Percentiles rank a stretch among this genome's conserved stretches.
Conservation (phyloP, 768 basidiomycete species). For the Pulveroboletus sp. region DNA sequence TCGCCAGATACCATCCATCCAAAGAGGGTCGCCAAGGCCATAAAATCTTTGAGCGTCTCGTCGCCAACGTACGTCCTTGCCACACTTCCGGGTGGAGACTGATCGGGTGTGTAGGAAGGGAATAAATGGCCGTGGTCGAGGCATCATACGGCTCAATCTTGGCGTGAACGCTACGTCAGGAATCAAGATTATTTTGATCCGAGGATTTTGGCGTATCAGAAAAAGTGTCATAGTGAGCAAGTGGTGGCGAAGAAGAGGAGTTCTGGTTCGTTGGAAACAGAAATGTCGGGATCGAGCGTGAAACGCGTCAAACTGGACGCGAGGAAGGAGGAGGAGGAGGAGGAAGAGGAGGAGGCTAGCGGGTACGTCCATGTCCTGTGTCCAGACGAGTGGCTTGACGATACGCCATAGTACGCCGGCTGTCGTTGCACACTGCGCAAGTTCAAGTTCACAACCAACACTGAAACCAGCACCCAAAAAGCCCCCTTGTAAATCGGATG, state of each 20-base stretch:
- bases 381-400: background rate
- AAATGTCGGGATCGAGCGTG: background rate
- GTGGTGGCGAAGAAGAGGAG: slow-evolving; percentile 4
- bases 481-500: background rate
- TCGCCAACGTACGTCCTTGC: slow-evolving; percentile 41
- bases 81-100: background rate
- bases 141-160: slow-evolving; percentile 56
- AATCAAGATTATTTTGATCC: slow-evolving; percentile 41
- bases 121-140: slow-evolving; percentile 50
- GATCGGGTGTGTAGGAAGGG: slow-evolving; percentile 29
- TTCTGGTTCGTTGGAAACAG: background rate
- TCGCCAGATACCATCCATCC: slow-evolving; percentile 47
- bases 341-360: background rate
- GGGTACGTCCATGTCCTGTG: slow-evolving; percentile 2
- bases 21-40: slow-evolving; percentile 44
- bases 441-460: background rate
- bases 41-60: slow-evolving; percentile 41
- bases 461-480: background rate
- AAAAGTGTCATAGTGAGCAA: slow-evolving; percentile 23
- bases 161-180: slow-evolving; percentile 60
- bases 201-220: slow-evolving; percentile 40
- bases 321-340: background rate
- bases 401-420: background rate
- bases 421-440: background rate
- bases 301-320: slow-evolving; percentile 9